Evolutionary conservation across 768 basidiomycete species (phyloP), one percentile per base, ranked within the genome.

Genomic region (Lactarius deliciosus): DNA sequence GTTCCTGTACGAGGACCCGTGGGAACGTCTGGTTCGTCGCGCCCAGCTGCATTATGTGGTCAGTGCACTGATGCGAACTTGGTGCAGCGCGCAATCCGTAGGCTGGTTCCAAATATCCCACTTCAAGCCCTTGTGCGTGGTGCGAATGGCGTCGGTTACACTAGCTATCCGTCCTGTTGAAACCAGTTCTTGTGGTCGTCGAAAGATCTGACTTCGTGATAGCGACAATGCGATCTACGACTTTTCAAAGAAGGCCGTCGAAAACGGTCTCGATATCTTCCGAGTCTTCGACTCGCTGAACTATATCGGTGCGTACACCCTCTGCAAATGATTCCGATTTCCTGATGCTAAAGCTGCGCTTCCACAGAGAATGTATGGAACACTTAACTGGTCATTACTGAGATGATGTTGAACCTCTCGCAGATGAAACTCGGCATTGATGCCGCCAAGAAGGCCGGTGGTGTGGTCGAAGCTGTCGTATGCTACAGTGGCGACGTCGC

Each of bases 201-300:
- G 40, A n/a, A 28, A 28, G 0, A 11, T 57, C 64, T 63, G 41
- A 57, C 47, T 55, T 70, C 68, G 53, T 76, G 68, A 38, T 69
- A 94, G 92, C 34, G 96, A 98, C 77, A 99, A 99, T 73, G 96
- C 93, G 65, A 98, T 99, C 77, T 99, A 99, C 79, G 97, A 97
- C 77, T 99, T 99, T 81, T 97, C 93, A 68, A 96, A 96, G 82
- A 96, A 96, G 77, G 97, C 97, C 28, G 96, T 99, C n/a, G 95
- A 98, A 79, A 97, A 98, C 72, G 97, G 97, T 75, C 85, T 98
- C 58, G 97, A 99, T 79, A 99, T 99, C 76, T 99, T 99, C 92
- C 87, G 97, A 74, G 94, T 99, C 61, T 99, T 99, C 73, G 97
- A 99, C 77, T 98, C 97, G 36, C 81, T 99, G 78, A 99, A 99